Evolutionary conservation across 2,329 filamentous ascomycete species (phyloP).

Genomic region (Ilyonectria mors-panacis): DNA sequence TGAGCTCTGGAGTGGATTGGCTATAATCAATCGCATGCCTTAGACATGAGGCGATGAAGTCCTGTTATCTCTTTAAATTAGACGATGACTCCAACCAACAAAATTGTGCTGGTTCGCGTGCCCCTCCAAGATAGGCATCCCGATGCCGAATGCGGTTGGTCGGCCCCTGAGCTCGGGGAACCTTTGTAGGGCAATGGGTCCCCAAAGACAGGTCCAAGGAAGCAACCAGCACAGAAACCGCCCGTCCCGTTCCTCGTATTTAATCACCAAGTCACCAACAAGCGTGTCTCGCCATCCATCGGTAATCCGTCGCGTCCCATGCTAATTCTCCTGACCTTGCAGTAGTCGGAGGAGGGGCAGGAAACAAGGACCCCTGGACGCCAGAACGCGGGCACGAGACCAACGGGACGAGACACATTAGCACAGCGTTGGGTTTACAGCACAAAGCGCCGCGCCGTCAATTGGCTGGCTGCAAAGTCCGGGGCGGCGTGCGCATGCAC

Average conservation of each 20-base stretch:
- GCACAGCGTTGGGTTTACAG: conserved; percentile 12
- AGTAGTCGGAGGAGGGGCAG: conserved; percentile 9
- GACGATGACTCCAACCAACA: not conserved
- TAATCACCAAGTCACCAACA: not conserved
- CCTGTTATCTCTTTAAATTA: not conserved
- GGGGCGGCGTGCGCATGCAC: conserved; percentile 19
- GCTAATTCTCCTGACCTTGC: conserved; percentile 16
- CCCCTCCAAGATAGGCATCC: conserved; percentile 15
- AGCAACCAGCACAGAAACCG: not conserved
- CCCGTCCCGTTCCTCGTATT: conserved; percentile 1
- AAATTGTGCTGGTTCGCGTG: not conserved
- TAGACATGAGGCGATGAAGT: not conserved
- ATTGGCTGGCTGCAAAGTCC: conserved; percentile 34
- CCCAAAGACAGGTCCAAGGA: conserved; percentile 19
- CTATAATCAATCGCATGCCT: not conserved
- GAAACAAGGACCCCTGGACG: conserved; percentile 7
- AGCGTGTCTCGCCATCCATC: conserved; percentile 2
- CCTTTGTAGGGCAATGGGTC: conserved; percentile 19
- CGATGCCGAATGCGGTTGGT: conserved; percentile 7
- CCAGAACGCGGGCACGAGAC: conserved; percentile 2
- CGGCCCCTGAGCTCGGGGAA: conserved; percentile 2
- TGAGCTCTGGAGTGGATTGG: no score
- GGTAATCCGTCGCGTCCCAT: conserved; percentile 13
- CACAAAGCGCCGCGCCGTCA: conserved; percentile 4
- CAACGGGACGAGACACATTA: conserved; percentile 39